Percentiles rank a stretch among this genome's conserved stretches.
These are phyloP conservation scores for Paraurostyla sp. DNA, from an alignment of 73 alveolate species.

Conservation along the genomic window DNA sequence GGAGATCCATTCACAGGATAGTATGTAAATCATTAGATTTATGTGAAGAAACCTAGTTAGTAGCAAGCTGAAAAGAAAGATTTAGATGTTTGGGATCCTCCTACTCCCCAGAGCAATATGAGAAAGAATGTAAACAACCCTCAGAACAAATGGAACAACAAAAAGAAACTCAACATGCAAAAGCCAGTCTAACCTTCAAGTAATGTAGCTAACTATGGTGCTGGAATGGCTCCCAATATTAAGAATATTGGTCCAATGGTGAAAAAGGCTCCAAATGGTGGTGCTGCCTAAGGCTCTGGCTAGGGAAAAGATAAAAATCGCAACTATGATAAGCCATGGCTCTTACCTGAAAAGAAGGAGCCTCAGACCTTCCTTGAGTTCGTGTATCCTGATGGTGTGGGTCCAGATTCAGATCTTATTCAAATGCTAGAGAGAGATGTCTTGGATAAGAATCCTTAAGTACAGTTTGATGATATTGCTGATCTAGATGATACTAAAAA, in stretches of 20 bases:
- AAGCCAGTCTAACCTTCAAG: conserved; percentile 23
- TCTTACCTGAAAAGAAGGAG: conserved; percentile 53
- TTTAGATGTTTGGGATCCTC: conserved; percentile 66
- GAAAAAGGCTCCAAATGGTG: conserved; percentile 29
- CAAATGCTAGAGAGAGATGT: conserved; percentile 94
- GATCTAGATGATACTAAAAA: conserved; percentile 87
- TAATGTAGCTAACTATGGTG: conserved; percentile 31
- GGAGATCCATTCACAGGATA: conserved; percentile 34
- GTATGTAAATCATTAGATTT: conserved; percentile 34
- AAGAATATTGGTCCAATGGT: conserved; percentile 31
- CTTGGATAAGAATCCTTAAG: conserved; percentile 90
- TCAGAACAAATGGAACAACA: not conserved
- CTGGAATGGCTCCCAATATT: conserved; percentile 64
- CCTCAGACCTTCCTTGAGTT: conserved; percentile 81
- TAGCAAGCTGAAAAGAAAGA: conserved; percentile 10
- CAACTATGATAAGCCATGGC: conserved; percentile 72
- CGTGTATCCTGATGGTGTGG: conserved; percentile 90
- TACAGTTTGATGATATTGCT: conserved; percentile 88
- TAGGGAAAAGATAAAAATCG: conserved; percentile 40
- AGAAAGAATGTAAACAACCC: not conserved
- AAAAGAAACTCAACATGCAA: conserved; percentile 42
- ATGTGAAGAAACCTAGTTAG: conserved; percentile 23
- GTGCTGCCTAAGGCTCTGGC: conserved; percentile 15
- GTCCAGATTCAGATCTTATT: conserved; percentile 90
- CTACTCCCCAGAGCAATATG: conserved; percentile 20